Evolutionary conservation across 2,329 filamentous ascomycete species (phyloP).

Genomic region (Botryotinia calthae): DNA sequence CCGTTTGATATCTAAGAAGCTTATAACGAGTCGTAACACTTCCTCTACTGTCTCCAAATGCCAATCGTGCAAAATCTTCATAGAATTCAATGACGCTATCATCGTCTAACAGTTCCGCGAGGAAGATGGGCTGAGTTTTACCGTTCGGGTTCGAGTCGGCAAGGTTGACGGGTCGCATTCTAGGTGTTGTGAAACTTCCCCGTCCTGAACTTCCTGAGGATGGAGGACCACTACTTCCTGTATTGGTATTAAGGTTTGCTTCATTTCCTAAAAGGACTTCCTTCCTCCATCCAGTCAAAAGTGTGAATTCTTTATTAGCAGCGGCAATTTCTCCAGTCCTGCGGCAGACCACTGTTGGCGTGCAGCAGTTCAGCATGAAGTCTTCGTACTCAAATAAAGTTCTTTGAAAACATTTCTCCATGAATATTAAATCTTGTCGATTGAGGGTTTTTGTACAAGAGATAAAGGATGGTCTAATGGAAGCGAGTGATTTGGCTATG

Average conservation of each 20-base stretch:
- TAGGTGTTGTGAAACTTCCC: constrained; percentile 51
- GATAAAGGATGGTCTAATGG: constrained; percentile 90
- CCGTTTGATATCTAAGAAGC: constrained; percentile 81
- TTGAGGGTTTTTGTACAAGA: constrained; percentile 87
- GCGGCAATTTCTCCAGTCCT: constrained; percentile 93
- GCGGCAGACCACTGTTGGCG: constrained; percentile 86
- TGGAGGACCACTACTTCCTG: constrained; percentile 37
- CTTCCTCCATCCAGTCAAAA: constrained; percentile 90
- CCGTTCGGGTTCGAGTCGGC: constrained; percentile 42
- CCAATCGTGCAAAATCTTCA: constrained; percentile 88
- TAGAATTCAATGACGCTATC: constrained; percentile 93
- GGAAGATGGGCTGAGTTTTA: constrained; percentile 74
- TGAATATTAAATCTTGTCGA: constrained; percentile 86
- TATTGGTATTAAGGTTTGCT: constrained; percentile 82
- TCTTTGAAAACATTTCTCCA: constrained; percentile 95
- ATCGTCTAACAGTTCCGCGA: constrained; percentile 90
- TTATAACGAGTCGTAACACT: constrained; percentile 81
- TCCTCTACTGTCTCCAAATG: constrained; percentile 86
- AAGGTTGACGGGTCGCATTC: constrained; percentile 46
- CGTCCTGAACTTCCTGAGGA: constrained; percentile 40
- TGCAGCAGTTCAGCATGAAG: constrained; percentile 82
- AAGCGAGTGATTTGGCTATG: constrained; percentile 83
- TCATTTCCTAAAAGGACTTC: constrained; percentile 85
- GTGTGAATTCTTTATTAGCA: constrained; percentile 95
- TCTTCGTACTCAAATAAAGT: constrained; percentile 92